Evolutionary conservation across 148 eudicot genomes (phyloP).

Genomic region (Diospyros lotus): DNA sequence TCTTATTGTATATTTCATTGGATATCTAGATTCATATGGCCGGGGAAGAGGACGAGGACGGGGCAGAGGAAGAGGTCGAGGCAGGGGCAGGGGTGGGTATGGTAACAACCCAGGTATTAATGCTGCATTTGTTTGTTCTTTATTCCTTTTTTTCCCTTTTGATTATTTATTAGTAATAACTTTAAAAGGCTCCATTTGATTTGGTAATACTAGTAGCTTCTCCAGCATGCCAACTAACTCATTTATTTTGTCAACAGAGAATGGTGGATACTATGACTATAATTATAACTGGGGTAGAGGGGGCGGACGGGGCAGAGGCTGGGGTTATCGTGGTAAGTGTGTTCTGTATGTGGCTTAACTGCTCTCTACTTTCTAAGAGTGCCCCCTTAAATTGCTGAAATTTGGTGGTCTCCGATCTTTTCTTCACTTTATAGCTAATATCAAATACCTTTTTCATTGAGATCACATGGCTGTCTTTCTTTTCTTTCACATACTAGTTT

Average conservation of each 20-base stretch:
- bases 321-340: constrained; percentile 20
- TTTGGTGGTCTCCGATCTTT: not conserved
- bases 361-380: not conserved
- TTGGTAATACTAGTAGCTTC: not conserved
- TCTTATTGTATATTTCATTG: not conserved
- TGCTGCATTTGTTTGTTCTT: not conserved
- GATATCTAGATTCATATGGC: constrained; percentile 3
- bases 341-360: not conserved
- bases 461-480: no score
- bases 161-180: not conserved
- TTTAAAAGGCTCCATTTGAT: not conserved
- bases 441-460: not conserved
- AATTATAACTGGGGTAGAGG: constrained; percentile 15
- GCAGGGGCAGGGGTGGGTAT: constrained; percentile 21
- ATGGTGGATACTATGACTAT: constrained; percentile 18
- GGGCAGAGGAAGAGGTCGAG: constrained; percentile 15
- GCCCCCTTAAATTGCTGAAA: not conserved
- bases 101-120: constrained; percentile 19
- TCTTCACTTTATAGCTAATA: not conserved
- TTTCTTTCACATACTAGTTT: not conserved
- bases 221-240: not conserved
- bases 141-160: not conserved
- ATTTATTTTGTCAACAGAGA: not conserved
- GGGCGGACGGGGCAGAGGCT: constrained; percentile 22
- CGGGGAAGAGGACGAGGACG: constrained; percentile 4